Evolutionary conservation across 306 rosid genomes (phyloP).

Genomic region (Bauhinia variegata): DNA sequence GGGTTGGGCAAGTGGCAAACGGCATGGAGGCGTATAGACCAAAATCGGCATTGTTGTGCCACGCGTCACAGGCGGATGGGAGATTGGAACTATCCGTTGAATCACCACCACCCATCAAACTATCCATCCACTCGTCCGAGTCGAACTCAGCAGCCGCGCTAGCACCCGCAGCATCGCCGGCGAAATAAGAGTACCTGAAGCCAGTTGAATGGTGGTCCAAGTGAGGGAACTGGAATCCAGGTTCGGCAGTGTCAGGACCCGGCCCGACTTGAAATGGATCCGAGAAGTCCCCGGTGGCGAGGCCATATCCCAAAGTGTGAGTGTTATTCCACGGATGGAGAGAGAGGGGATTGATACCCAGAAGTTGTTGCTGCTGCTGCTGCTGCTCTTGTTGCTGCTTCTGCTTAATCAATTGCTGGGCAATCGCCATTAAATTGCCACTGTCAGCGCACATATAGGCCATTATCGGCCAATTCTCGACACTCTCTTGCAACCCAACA

Average conservation of each 20-base stretch:
- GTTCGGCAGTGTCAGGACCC: conserved; percentile 53
- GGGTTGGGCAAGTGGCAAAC: conserved; percentile 59
- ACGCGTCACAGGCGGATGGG: conserved; percentile 64
- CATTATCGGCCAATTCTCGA: conserved; percentile 63
- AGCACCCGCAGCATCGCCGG: conserved; percentile 47
- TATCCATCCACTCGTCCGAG: conserved; percentile 97
- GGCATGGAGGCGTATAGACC: conserved; percentile 59
- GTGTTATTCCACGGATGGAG: conserved; percentile 71
- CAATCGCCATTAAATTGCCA: conserved; percentile 97
- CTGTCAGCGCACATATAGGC: conserved; percentile 94
- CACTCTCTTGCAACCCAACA: conserved; percentile 44
- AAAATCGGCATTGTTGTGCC: conserved; percentile 64
- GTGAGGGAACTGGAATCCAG: conserved; percentile 66
- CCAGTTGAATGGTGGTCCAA: conserved; percentile 62
- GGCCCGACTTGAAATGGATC: conserved; percentile 80
- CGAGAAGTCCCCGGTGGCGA: conserved; percentile 53
- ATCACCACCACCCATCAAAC: conserved; percentile 73
- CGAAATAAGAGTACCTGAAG: conserved; percentile 68
- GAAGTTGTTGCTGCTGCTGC: conserved; percentile 54
- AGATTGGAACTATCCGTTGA: conserved; percentile 76
- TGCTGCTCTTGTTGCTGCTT: conserved; percentile 87
- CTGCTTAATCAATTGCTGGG: conserved; percentile 94
- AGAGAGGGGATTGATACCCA: conserved; percentile 50
- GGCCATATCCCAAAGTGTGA: conserved; percentile 54
- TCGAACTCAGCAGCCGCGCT: conserved; percentile 70